phyloP scores from a whole-genome alignment of 345 rosid species.

The Eucalyptus grandis region DNA sequence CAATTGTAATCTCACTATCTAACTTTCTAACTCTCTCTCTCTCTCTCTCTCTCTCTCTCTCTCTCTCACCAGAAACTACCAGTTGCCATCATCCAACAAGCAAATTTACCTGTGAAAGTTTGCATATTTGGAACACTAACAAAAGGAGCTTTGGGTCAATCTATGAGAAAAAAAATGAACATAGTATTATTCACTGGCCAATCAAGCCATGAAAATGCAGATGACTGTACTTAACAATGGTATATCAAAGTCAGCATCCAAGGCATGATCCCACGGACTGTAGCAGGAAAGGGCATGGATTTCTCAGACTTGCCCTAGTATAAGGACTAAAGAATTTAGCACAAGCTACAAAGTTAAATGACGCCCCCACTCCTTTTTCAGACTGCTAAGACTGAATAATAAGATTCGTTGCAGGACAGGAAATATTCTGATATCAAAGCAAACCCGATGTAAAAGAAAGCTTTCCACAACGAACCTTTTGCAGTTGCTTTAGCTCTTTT shows the following conservation, averaged over 20 bases:
- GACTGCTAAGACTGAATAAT: background rate
- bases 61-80: background rate
- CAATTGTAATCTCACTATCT: background rate
- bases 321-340: background rate
- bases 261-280: background rate
- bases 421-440: background rate
- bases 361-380: background rate
- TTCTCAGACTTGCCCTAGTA: background rate
- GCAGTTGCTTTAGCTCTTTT: background rate
- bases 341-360: background rate
- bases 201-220: background rate
- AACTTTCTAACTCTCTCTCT: background rate
- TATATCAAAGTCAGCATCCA: background rate
- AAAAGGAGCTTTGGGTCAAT: background rate
- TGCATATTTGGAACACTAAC: background rate
- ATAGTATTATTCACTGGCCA: background rate
- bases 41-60: background rate
- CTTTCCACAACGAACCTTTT: background rate
- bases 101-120: background rate
- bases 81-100: background rate
- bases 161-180: background rate
- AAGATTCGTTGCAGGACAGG: background rate
- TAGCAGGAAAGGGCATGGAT: background rate
- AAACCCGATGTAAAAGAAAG: background rate
- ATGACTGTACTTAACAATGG: background rate